These are phyloP conservation scores for Elsinoe necatrix DNA, from an alignment of 2,329 filamentous ascomycete species.

Conservation along the genomic window DNA sequence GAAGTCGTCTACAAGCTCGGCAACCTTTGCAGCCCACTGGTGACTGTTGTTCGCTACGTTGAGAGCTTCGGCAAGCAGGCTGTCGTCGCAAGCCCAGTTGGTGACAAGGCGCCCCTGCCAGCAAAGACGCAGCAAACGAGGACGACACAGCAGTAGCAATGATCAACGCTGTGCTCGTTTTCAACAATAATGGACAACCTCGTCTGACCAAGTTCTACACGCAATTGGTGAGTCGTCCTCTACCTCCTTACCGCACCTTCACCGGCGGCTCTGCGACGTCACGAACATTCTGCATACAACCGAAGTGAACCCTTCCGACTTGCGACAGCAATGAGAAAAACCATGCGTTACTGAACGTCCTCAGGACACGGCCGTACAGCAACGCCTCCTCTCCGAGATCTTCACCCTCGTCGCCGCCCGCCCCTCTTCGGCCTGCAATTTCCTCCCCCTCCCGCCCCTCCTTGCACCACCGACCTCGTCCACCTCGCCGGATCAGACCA, in stretches of 20 bases:
- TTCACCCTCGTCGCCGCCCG: slow-evolving; percentile 92
- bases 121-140: not conserved
- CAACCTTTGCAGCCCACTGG: slow-evolving; percentile 7
- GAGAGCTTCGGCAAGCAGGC: slow-evolving; percentile 5
- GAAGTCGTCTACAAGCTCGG: slow-evolving; percentile 14
- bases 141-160: slow-evolving; percentile 43
- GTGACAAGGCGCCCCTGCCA: not conserved
- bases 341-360: not conserved
- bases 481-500: slow-evolving; percentile 52
- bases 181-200: slow-evolving; percentile 96
- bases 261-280: slow-evolving; percentile 2
- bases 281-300: no score
- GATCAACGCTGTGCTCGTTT: slow-evolving; percentile 98
- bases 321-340: no score
- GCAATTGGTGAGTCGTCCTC: slow-evolving; percentile 57
- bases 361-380: slow-evolving; percentile 93
- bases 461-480: slow-evolving; percentile 21
- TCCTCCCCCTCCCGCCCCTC: slow-evolving; percentile 57
- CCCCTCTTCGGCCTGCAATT: slow-evolving; percentile 89
- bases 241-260: not conserved
- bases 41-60: slow-evolving; percentile 7
- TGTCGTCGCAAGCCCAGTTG: not conserved
- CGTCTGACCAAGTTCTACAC: slow-evolving; percentile 95
- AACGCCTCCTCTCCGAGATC: slow-evolving; percentile 93
- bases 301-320: no score